Conservation (phyloP, 2,329 filamentous ascomycete species). For the Hymenoscyphus repandus region DNA sequence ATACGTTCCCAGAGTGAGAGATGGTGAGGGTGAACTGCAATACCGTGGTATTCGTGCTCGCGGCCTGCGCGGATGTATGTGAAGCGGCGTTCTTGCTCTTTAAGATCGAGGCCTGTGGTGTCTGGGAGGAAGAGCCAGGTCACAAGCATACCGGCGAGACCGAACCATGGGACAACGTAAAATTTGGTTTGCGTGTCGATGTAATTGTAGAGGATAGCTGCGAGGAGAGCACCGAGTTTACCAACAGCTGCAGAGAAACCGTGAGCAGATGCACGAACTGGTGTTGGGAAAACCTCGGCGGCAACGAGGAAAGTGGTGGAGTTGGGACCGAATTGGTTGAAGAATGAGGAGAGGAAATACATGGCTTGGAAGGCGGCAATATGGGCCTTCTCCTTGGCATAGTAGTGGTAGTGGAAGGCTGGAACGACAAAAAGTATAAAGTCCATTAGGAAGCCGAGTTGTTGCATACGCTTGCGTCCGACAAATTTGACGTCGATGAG, state of each 20-base stretch:
- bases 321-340: constrained; percentile 98
- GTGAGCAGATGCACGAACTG: constrained; percentile 88
- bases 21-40: constrained; percentile 86
- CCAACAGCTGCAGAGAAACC: constrained; percentile 89
- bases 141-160: constrained; percentile 76
- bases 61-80: constrained; percentile 74
- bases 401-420: constrained; percentile 83
- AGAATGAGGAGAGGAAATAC: constrained; percentile 97
- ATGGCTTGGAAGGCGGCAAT: constrained; percentile 93
- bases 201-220: constrained; percentile 91
- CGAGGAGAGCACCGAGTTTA: constrained; percentile 82
- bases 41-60: constrained; percentile 81
- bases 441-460: constrained; percentile 85
- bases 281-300: constrained; percentile 93
- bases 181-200: constrained; percentile 81
- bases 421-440: constrained; percentile 93
- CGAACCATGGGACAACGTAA: constrained; percentile 93
- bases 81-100: constrained; percentile 96
- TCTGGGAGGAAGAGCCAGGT: constrained; percentile 89
- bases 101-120: constrained; percentile 91
- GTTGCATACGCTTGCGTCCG: constrained; percentile 94
- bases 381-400: constrained; percentile 56
- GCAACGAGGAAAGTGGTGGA: constrained; percentile 89
- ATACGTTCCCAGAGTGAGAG: constrained; percentile 83
- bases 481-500: constrained; percentile 59